Base-by-base conservation (phyloP, 2,329 filamentous ascomycete species). In the Juglanconis sp. region DNA sequence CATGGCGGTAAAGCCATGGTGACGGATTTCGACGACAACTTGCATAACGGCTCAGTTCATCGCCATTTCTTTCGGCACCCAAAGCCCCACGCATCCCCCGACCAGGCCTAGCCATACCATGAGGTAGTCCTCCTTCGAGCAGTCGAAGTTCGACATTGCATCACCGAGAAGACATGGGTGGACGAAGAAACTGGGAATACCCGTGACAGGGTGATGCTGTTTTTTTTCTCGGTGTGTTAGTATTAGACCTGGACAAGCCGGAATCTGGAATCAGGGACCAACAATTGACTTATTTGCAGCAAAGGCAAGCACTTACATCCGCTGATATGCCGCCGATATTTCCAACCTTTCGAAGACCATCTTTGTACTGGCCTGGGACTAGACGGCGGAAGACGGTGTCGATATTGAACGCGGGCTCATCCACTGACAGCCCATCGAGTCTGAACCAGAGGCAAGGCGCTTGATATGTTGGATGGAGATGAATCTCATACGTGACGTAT, bases 131-230 rank as follows among this genome's bases (percentile, higher is more conserved):
- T 87, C 74, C 71, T 80, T 78, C 70, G 80, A 73, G 67, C 84
- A 87, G 67, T 83, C 76, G 68, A 92, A 87, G 55, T 77, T 79
- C 66, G 80, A 79, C 83, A 98, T 90, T 56, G 90, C 90, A 65
- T 94, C 89, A 59, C 89, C 90, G 8, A 95, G 90, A 72, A 91
- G 86, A 76, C 95, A 98, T 31, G 95, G 94, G 76, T 99, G 95
- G 67, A 98, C 83, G 74, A 96, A 97, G 74, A 94, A 97, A 53
- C 87, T 85, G 46, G 92, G 91, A 61, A 87, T 74, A 56, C 89
- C 89, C 60, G 87, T 91, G 61, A 90, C 75, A 56, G 95, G 94
- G 80, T 98, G 92, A 74, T 96, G 87, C 86, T 94, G 75, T 71
- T 68, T 66, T 65, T 24, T 24, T 24, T 24, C 24, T 74, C 76